Evolutionary conservation across 2,329 filamentous ascomycete species (phyloP), one percentile per base, ranked within the genome.

Genomic region (Talaromyces atroroseus): DNA sequence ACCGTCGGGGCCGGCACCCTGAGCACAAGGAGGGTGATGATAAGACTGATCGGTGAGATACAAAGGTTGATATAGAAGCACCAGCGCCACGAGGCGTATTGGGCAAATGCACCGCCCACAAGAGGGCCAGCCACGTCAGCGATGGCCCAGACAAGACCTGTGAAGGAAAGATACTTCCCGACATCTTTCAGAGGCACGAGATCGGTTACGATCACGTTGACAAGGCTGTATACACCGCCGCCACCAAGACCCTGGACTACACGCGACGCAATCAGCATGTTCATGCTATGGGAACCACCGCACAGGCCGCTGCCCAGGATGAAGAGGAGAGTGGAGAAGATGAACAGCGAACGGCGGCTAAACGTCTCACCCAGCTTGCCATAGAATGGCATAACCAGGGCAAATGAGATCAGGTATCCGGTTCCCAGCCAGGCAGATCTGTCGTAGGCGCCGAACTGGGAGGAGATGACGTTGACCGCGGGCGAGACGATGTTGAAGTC

Each of bases 231-330:
- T 59, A 76, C 70, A 1, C 77, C 78, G 2, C 75, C 76, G 2
- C 68, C 72, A 0, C 77, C 78, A 3, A 78, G 63, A 0, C 83
- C 82, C 54, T 84, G 81, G 0, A 85, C 62, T 1, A 73, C 73
- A 2, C 82, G 73, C n/a, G 78, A 80, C 61, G 70, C 74, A n/a
- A 86, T 81, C 1, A 86, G 67, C 65, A 77, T 77, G 0, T 60
- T 62, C 3, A 40, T 52, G 20, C 52, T 57, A 4, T 56, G 54
- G 16, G 60, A 53, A 2, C 40, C 51, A 20, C 51, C 51, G 29
- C 51, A 53, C 16, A 61, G 34, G 1, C 49, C 54, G 32, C 58
- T 60, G 24, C 60, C 60, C 7, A 61, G 34, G 7, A 54, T 54
- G 29, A 58, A 61, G 3, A 61, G 40, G 2, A 50, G 23, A 10